Evolutionary conservation across 129 eudicot genomes (phyloP), one percentile per base, ranked within the genome.

Genomic region (Centrapalus pauciflorus): DNA sequence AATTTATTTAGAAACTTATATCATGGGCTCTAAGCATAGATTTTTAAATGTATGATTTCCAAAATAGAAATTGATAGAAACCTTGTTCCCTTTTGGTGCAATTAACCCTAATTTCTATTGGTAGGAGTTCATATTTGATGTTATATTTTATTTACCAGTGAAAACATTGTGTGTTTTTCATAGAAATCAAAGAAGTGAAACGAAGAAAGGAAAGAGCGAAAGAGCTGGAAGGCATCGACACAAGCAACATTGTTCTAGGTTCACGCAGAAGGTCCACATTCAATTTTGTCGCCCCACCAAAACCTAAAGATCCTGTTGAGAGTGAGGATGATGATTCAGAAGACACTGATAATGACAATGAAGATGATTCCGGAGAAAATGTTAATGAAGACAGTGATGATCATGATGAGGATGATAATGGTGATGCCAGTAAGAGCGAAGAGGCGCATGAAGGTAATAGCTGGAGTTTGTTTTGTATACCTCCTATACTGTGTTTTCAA

Each of bases 161-260:
- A 12, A 54, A 27, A 28, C 41, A 4, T 28, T 35, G 32, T 66
- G 10, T 58, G 8, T 61, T 61, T 73, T 17, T 41, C 66, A 54
- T 80, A 92, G 98, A 92, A 61, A 92, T 92, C 29, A 92, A 88
- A 80, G 95, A 92, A 25, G 95, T 85, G 55, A 87, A 56, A 82
- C 85, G 82, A 78, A 85, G 82, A 82, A 92, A 92, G 76, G 98
- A 92, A 56, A 83, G 68, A 64, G 98, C 95, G 57, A 88, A 79
- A 80, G 98, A 92, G 79, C 90, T 92, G 55, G 98, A 92, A 69
- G 98, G 98, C 69, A 92, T 92, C 17, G 98, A 92, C 83, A 80
- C 55, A 71, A 92, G 95, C 82, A 92, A 92, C 80, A 92, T 92
- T 24, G 91, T 92, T 26, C 69, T 74, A 21, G 90, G 96, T 34